Evolutionary conservation across 768 basidiomycete genomes (phyloP), one percentile per base, ranked within the genome.

Genomic region (Hygrophorus russula): DNA sequence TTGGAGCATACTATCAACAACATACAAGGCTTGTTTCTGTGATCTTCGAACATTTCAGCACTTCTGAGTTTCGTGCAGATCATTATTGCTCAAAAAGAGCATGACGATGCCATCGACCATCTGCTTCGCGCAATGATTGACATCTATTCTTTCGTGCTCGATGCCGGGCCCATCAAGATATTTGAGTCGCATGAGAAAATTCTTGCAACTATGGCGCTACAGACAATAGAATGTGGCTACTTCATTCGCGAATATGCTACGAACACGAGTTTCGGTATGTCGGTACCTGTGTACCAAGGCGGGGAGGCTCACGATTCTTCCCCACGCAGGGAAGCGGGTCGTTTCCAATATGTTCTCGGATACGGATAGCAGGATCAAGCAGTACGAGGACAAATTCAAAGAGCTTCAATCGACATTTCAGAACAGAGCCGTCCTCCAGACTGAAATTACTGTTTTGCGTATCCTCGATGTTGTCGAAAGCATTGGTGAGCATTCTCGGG

Each of bases 161-260:
- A 45, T 3, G 45, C 45, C 12, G 39, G 31, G 10, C 17, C 20
- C n/a, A 13, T 43, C 8, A 37, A 36, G 20, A 40, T 52, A 36
- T 42, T 53, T 5, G 38, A 51, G 10, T 41, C 39, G 0, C 51
- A 55, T 18, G 31, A 46, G 17, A 39, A 39, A 48, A 51, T 55
- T 34, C 46, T 57, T 29, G 43, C 35, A 12, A 32, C 51, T 28
- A 41, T 60, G 33, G 41, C 49, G 5, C 39, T 47, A 13, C 59
- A 61, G 46, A 54, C 54, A 2, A 48, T 51, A 4, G 59, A 61
- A 37, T 61, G 59, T 36, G 53, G 50, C 2, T 59, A 59, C 46
- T 61, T 61, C 33, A 57, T 61, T 20, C 48, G 45, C 7, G 56
- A 55, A 28, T 57, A 59, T 39, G 44, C 52, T 30, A 52, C 46